Evolutionary conservation across 805 yeast species (phyloP).

Genomic region (Wickerhamiella sorbophila): DNA sequence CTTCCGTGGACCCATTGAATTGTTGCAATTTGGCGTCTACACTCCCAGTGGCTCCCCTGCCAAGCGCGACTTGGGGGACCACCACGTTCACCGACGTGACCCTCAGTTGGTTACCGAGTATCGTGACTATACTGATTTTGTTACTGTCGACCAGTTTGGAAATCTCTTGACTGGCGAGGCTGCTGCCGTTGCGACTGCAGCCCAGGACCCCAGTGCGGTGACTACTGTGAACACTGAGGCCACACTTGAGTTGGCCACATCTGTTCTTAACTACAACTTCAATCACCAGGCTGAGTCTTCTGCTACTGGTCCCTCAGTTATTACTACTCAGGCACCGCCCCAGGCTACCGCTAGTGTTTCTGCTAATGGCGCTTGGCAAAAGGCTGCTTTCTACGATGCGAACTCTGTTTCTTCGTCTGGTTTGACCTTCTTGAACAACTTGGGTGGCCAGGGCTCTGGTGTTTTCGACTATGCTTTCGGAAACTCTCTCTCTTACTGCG

Average conservation of each 20-base stretch:
- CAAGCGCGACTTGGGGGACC: slow-evolving; percentile 35
- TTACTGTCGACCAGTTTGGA: slow-evolving; percentile 19
- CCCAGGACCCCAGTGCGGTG: slow-evolving; percentile 1
- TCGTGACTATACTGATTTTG: slow-evolving; percentile 43
- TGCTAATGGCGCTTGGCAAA: slow-evolving; percentile 44
- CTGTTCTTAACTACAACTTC: slow-evolving; percentile 14
- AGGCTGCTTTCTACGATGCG: slow-evolving; percentile 54
- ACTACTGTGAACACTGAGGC: slow-evolving; percentile 2
- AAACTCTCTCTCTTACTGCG: slow-evolving; percentile 78
- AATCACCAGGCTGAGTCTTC: slow-evolving; percentile 17
- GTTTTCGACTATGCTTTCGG: slow-evolving; percentile 78
- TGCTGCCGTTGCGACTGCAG: slow-evolving; percentile 2
- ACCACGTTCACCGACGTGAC: slow-evolving; percentile 42
- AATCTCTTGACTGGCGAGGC: slow-evolving; percentile 15
- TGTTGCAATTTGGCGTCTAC: slow-evolving; percentile 81
- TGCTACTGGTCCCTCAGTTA: slow-evolving; percentile 18
- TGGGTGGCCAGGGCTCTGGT: slow-evolving; percentile 77
- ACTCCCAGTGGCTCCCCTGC: slow-evolving; percentile 36
- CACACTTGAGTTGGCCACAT: slow-evolving; percentile 1
- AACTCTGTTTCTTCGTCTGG: slow-evolving; percentile 58
- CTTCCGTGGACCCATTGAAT: slow-evolving; percentile 77
- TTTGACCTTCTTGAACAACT: slow-evolving; percentile 69
- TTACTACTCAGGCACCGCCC: slow-evolving; percentile 24
- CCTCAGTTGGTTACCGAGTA: slow-evolving; percentile 59
- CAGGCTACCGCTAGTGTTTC: slow-evolving; percentile 11